These are phyloP conservation scores for Phylloporus rhodoxanthus DNA, from an alignment of 768 basidiomycete genomes.

Conservation along the genomic window DNA sequence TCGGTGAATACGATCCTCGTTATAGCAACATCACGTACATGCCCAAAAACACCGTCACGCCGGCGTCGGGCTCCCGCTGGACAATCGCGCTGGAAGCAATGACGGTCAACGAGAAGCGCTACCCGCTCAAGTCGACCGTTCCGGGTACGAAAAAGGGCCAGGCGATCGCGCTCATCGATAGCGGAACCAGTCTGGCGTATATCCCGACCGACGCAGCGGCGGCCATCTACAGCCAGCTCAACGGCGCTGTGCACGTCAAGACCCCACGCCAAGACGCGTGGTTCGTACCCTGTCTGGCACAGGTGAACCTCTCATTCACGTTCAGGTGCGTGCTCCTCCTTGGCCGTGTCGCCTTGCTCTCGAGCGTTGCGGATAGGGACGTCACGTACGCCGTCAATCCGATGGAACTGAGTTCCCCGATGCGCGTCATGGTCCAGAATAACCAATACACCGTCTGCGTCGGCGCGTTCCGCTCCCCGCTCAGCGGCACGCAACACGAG, in stretches of 20 bases:
- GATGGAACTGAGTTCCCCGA: conserved; percentile 36
- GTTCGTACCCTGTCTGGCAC: conserved; percentile 32
- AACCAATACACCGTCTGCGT: conserved; percentile 37
- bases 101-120: conserved; percentile 27
- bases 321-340: conserved; percentile 8
- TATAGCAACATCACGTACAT: conserved; percentile 28
- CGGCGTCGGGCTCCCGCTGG: conserved; percentile 35
- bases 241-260: conserved; percentile 32
- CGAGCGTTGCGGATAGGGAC: neutral
- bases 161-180: conserved; percentile 38
- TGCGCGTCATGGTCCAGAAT: conserved; percentile 21
- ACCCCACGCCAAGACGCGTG: conserved; percentile 28
- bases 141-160: conserved; percentile 27
- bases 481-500: conserved; percentile 21
- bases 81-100: conserved; percentile 38
- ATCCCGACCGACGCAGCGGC: conserved; percentile 32
- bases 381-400: conserved; percentile 38
- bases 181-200: conserved; percentile 37
- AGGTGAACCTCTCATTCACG: conserved; percentile 27
- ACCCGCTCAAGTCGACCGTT: conserved; percentile 29
- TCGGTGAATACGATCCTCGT: conserved; percentile 38
- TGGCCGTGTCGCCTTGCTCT: neutral
- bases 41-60: conserved; percentile 32
- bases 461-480: conserved; percentile 29
- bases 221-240: conserved; percentile 36